A percentile compares a stretch with the other conserved stretches of the same genome.
phyloP scores from a whole-genome alignment of 1,284 basidiomycete species.

The Malassezia arunalokei region DNA sequence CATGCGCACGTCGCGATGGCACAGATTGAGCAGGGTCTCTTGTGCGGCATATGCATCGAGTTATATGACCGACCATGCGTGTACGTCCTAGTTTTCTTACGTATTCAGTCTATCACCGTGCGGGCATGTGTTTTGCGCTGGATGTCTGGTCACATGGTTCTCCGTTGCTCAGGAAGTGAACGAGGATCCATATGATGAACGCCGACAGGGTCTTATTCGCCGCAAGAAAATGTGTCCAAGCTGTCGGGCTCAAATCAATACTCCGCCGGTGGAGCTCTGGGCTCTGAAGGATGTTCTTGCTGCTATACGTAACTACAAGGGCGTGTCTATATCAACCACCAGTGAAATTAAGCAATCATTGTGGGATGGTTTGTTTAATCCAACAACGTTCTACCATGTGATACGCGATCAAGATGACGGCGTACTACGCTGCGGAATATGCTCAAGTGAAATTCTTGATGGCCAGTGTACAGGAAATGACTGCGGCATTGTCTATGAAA shows the following conservation, averaged over 20 bases:
- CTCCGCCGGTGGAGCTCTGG: slow-evolving; percentile 35
- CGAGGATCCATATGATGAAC: slow-evolving; percentile 5
- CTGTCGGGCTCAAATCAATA: slow-evolving; percentile 30
- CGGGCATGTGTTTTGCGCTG: slow-evolving; percentile 39
- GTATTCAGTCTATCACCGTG: slow-evolving; percentile 28
- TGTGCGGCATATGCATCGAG: slow-evolving; percentile 15
- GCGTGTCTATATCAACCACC: slow-evolving; percentile 1
- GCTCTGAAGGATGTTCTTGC: slow-evolving; percentile 30
- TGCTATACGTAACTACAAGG: slow-evolving; percentile 19
- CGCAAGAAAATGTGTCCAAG: slow-evolving; percentile 38
- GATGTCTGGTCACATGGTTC: slow-evolving; percentile 39
- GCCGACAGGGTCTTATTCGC: slow-evolving; percentile 19
- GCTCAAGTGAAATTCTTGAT: slow-evolving; percentile 33
- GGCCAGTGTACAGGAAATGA: slow-evolving; percentile 21
- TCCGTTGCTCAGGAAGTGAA: slow-evolving; percentile 23
- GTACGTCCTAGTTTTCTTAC: slow-evolving; percentile 5
- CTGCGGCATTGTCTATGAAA: slow-evolving; percentile 13
- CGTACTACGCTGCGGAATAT: slow-evolving; percentile 32
- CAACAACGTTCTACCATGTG: slow-evolving; percentile 17
- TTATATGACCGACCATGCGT: slow-evolving; percentile 11
- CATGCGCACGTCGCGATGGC: not conserved
- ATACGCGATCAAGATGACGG: slow-evolving; percentile 36
- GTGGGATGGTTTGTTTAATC: slow-evolving; percentile 14
- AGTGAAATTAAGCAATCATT: not conserved
- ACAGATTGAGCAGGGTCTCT: not conserved